phyloP scores from a whole-genome alignment of 129 eudicot genomes.

The Flaveria sonorensis region DNA sequence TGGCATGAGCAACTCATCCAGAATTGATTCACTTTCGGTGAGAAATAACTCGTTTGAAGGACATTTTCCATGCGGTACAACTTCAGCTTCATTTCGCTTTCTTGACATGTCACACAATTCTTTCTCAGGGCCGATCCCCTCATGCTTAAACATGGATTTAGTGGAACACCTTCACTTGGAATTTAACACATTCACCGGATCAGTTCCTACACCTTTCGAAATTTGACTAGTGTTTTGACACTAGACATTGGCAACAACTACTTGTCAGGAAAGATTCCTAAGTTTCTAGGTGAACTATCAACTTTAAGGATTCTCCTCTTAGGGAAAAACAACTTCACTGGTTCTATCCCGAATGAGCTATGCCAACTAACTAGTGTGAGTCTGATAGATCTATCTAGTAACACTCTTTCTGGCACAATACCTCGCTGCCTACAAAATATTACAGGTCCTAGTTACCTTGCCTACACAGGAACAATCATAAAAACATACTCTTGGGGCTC shows the following conservation, averaged over 20 bases:
- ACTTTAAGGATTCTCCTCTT: constrained; percentile 30
- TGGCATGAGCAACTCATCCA: neutral
- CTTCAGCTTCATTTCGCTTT: neutral
- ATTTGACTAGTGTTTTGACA: constrained; percentile 19
- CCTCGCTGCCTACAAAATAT: constrained; percentile 35
- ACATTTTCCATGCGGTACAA: constrained; percentile 25
- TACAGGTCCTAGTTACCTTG: neutral
- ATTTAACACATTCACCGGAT: constrained; percentile 32
- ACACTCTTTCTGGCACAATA: constrained; percentile 31
- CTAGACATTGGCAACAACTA: constrained; percentile 40
- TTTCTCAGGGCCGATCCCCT: constrained; percentile 30
- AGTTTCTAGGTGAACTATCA: constrained; percentile 17
- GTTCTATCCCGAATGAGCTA: constrained; percentile 29
- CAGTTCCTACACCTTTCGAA: constrained; percentile 22
- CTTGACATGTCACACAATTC: constrained; percentile 32
- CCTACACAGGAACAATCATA: neutral
- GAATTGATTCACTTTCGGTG: neutral
- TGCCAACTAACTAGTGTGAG: constrained; percentile 20
- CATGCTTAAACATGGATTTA: neutral
- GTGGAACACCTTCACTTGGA: constrained; percentile 29
- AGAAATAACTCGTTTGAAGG: constrained; percentile 32
- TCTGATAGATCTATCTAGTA: constrained; percentile 31
- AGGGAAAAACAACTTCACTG: constrained; percentile 28
- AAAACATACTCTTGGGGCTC: too few species aligned
- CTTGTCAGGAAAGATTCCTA: constrained; percentile 27